phyloP scores from a whole-genome alignment of 139 green algal species.

The Chlamydomonas sphaeroides region DNA sequence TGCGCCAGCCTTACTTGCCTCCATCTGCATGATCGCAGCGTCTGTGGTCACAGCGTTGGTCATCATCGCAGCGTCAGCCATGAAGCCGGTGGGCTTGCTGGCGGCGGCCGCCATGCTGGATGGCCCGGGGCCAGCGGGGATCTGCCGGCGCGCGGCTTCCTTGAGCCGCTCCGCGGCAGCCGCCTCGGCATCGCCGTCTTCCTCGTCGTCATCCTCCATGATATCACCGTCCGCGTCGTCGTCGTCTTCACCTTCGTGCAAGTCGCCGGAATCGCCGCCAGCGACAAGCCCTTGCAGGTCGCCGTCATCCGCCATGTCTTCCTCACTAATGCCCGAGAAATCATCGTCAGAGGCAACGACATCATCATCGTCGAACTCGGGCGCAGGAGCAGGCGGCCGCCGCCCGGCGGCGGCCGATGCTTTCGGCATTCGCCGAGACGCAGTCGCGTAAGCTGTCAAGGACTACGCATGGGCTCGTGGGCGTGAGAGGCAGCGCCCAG shows the following conservation, averaged over 20 bases:
- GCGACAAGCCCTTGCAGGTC: not conserved
- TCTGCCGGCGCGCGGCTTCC: conserved; percentile 10
- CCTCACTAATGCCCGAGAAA: not conserved
- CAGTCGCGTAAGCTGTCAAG: no score
- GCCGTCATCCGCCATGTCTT: not conserved
- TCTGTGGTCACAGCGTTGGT: conserved; percentile 4
- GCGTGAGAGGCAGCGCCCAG: no score
- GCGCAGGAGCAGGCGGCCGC: not conserved
- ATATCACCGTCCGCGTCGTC: not conserved
- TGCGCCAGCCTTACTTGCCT: not conserved
- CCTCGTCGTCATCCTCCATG: not conserved
- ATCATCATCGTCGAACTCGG: conserved; percentile 22
- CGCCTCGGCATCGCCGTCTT: not conserved
- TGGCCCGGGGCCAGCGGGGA: not conserved
- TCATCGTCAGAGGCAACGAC: conserved; percentile 12
- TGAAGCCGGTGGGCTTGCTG: not conserved
- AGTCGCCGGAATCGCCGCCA: not conserved
- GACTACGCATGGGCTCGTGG: no score
- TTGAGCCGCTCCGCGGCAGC: not conserved
- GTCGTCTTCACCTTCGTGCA: not conserved
- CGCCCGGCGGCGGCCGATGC: not conserved
- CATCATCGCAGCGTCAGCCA: not conserved
- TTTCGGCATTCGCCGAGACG: no score
- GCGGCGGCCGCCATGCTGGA: conserved; percentile 9
- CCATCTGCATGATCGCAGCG: conserved; percentile 24